Evolutionary conservation across 2,329 filamentous ascomycete genomes (phyloP).

Genomic region (Pestalotiopsis sp.): DNA sequence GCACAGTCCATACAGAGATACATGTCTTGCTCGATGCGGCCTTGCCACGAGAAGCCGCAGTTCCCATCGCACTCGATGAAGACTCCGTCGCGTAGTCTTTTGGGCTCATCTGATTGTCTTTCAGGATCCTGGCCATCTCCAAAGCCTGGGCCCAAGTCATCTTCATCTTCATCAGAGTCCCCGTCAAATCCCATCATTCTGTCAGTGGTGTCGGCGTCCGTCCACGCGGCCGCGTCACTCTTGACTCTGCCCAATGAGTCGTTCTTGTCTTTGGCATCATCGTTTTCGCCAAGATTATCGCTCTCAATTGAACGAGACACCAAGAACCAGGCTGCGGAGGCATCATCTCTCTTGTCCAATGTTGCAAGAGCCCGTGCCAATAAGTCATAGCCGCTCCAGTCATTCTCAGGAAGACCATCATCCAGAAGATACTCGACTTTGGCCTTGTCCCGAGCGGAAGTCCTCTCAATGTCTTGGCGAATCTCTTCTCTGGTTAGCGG

Average conservation of each 20-base stretch:
- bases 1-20: neutral
- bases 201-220: neutral
- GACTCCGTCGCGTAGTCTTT: neutral
- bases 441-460: neutral
- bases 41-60: neutral
- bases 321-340: neutral
- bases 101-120: neutral
- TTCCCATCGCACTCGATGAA: neutral
- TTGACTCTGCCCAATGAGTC: neutral
- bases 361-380: neutral
- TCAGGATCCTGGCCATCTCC: neutral
- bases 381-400: neutral
- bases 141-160: neutral
- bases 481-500: neutral
- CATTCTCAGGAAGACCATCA: neutral
- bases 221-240: neutral
- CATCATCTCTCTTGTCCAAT: neutral
- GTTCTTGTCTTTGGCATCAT: neutral
- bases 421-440: neutral
- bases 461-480: neutral
- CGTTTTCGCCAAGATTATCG: neutral
- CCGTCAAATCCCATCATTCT: neutral
- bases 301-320: neutral
- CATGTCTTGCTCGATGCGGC: neutral
- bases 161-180: neutral